Conservation (phyloP, 148 eudicot genomes). For the Rhododendron griersonianum region DNA sequence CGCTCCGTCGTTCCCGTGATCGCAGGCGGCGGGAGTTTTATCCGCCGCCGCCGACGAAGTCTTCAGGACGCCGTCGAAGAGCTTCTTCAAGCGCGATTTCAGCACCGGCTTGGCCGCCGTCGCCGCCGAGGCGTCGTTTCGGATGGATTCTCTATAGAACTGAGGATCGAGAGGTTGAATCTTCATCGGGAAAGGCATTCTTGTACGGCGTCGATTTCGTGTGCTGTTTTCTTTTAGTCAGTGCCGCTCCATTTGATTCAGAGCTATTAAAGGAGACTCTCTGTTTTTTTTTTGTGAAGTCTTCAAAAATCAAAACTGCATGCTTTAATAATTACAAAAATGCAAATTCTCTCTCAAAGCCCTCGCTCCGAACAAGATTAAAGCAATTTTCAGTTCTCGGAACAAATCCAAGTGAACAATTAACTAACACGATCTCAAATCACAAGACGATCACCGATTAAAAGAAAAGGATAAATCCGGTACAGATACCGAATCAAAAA, state of each 20-base stretch:
- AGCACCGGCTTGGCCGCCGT: slow-evolving; percentile 34
- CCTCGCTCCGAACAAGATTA: not conserved
- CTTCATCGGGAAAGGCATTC: slow-evolving; percentile 57
- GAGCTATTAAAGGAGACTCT: not conserved
- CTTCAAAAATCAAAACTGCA: not conserved
- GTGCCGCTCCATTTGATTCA: not conserved
- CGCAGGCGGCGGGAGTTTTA: slow-evolving; percentile 15
- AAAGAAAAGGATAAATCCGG: not conserved
- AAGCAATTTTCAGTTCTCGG: not conserved
- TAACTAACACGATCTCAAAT: slow-evolving; percentile 15
- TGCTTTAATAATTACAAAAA: too few relatives aligned
- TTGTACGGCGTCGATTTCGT: not conserved
- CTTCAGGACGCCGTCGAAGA: slow-evolving; percentile 49
- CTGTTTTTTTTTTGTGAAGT: not conserved
- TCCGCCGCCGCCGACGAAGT: slow-evolving; percentile 26
- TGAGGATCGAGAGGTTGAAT: slow-evolving; percentile 56
- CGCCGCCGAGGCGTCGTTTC: slow-evolving; percentile 12
- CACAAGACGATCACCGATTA: slow-evolving; percentile 1
- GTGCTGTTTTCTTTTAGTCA: not conserved
- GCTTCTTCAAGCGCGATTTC: slow-evolving; percentile 55
- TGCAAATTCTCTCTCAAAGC: not conserved
- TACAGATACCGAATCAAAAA: not conserved
- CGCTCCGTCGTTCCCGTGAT: not conserved
- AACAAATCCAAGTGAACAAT: not conserved
- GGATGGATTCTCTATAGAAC: slow-evolving; percentile 25